These are phyloP conservation scores for Chionographis japonica DNA, from an alignment of 106 monocot species.

Conservation along the genomic window DNA sequence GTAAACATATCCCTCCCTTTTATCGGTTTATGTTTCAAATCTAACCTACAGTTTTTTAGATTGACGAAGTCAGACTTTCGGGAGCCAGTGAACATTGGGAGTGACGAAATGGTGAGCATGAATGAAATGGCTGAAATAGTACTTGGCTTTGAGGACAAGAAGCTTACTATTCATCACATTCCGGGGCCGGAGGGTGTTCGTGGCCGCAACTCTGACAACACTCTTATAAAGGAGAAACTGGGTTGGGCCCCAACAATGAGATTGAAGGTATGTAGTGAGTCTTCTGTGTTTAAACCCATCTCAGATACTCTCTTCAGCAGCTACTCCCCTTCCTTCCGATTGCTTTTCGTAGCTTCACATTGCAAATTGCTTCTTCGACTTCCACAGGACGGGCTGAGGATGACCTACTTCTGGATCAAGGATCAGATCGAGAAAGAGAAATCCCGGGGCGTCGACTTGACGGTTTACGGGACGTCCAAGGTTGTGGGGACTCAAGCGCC, in stretches of 20 bases:
- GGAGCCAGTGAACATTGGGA: constrained; percentile 70
- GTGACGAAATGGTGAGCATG: constrained; percentile 98
- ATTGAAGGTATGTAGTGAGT: constrained; percentile 44
- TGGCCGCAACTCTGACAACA: constrained; percentile 92
- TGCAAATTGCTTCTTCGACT: constrained; percentile 3
- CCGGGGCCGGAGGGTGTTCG: constrained; percentile 97
- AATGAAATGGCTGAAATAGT: constrained; percentile 85
- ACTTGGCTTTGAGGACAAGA: constrained; percentile 79
- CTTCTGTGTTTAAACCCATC: no score
- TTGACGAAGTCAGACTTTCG: constrained; percentile 24
- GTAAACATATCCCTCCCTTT: not conserved
- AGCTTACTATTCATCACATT: constrained; percentile 94
- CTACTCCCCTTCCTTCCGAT: no score
- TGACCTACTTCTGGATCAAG: constrained; percentile 98
- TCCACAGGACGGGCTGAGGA: constrained; percentile 77
- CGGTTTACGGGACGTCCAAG: constrained; percentile 78
- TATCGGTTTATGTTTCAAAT: not conserved
- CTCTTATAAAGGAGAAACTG: constrained; percentile 87
- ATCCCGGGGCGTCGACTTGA: constrained; percentile 50
- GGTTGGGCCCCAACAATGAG: constrained; percentile 97
- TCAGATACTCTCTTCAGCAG: no score
- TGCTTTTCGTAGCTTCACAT: no score
- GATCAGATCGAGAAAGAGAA: constrained; percentile 92
- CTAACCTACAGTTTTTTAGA: not conserved
- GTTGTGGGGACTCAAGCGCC: constrained; percentile 92